These are phyloP conservation scores for Letharia lupina DNA, from an alignment of 495 filamentous ascomycete species.

Conservation along the genomic window DNA sequence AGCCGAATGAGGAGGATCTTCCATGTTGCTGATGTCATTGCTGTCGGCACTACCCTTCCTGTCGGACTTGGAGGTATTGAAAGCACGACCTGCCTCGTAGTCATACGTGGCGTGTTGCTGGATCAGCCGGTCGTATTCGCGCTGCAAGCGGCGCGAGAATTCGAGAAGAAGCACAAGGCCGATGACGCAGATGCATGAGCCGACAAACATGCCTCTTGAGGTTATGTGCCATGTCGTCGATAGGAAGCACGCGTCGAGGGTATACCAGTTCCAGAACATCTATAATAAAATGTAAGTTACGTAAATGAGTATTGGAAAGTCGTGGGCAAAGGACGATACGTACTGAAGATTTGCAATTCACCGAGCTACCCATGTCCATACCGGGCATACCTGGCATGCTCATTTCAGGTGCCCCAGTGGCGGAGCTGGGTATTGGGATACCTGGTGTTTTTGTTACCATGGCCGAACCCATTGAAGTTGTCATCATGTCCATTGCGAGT, in stretches of 20 bases:
- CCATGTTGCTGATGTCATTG: no score
- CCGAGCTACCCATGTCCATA: background rate
- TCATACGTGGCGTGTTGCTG: background rate
- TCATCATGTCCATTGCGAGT: background rate
- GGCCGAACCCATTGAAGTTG: background rate
- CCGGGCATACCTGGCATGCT: no score
- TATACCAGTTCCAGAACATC: slow-evolving; percentile 77
- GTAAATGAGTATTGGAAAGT: background rate
- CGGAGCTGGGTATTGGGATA: background rate
- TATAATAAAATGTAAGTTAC: background rate
- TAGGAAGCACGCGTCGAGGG: slow-evolving; percentile 60
- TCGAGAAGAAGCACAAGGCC: slow-evolving; percentile 56
- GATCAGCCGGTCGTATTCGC: slow-evolving; percentile 49
- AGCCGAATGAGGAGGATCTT: slow-evolving; percentile 8
- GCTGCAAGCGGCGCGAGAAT: slow-evolving; percentile 48
- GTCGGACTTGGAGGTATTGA: background rate
- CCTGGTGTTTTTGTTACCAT: background rate
- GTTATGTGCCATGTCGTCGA: slow-evolving; percentile 55
- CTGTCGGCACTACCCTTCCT: background rate
- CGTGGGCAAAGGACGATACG: background rate
- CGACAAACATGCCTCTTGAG: slow-evolving; percentile 54
- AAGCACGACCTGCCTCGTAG: background rate
- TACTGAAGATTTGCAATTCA: background rate
- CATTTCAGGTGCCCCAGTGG: background rate
- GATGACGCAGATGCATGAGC: slow-evolving; percentile 61